A percentile compares a stretch with the other conserved stretches of the same genome.
Evolutionary conservation across 768 basidiomycete species (phyloP).

Genomic region (Gymnopilus dilepis): DNA sequence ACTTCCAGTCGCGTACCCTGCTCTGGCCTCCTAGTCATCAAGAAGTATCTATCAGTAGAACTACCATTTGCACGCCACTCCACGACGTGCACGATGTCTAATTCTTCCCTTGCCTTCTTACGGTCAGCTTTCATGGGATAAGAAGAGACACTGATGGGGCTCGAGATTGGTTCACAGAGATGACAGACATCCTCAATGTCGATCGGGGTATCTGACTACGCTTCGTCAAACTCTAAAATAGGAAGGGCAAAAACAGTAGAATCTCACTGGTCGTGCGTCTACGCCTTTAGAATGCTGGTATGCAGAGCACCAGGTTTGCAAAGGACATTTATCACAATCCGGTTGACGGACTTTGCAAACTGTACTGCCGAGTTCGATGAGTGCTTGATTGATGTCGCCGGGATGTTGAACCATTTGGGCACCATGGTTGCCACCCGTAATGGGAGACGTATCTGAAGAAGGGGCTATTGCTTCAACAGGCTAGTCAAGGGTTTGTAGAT

Average conservation of each 20-base stretch:
- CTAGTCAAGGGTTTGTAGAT: neutral
- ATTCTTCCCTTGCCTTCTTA: constrained; percentile 84
- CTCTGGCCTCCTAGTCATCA: constrained; percentile 84
- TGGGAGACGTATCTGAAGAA: constrained; percentile 5
- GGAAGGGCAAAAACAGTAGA: constrained; percentile 6
- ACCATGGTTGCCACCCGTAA: constrained; percentile 14
- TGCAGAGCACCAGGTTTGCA: constrained; percentile 72
- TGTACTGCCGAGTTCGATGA: constrained; percentile 95
- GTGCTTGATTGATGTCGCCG: constrained; percentile 89
- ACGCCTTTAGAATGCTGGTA: constrained; percentile 38
- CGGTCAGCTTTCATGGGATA: constrained; percentile 88
- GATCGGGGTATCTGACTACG: constrained; percentile 25
- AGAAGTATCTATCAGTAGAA: constrained; percentile 58
- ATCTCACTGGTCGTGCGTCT: constrained; percentile 18
- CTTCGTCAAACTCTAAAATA: constrained; percentile 10
- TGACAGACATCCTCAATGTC: constrained; percentile 84
- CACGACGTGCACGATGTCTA: constrained; percentile 84
- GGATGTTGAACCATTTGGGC: constrained; percentile 47
- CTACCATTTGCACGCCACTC: constrained; percentile 63
- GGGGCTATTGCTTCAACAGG: neutral
- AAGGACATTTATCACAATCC: constrained; percentile 72
- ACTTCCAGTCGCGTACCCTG: constrained; percentile 57
- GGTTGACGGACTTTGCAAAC: constrained; percentile 90
- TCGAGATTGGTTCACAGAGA: constrained; percentile 64
- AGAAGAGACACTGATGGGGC: constrained; percentile 55